Conservation (phyloP, 805 yeast genomes). For the Starmerella stigmatis region DNA sequence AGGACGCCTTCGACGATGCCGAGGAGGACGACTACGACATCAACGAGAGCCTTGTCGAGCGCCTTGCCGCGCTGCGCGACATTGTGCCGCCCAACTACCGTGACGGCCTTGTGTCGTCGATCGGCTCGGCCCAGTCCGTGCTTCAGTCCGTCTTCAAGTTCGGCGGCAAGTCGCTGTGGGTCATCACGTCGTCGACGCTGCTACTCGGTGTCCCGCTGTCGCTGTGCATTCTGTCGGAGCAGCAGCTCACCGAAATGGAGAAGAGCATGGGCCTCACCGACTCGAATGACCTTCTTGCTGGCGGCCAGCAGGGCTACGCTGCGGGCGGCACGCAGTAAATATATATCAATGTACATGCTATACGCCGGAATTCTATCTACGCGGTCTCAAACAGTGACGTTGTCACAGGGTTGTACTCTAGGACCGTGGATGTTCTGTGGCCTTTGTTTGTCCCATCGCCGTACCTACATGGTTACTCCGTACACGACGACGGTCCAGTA, state of each 20-base stretch:
- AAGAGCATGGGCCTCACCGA: slow-evolving; percentile 51
- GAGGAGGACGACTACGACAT: slow-evolving; percentile 58
- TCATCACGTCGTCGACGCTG: slow-evolving; percentile 68
- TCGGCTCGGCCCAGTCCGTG: slow-evolving; percentile 30
- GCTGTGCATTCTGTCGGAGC: slow-evolving; percentile 79
- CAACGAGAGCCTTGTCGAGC: slow-evolving; percentile 74
- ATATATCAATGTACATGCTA: slow-evolving; percentile 4
- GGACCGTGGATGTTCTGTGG: too few relatives aligned
- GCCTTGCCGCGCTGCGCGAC: slow-evolving; percentile 85
- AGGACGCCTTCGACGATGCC: slow-evolving; percentile 40
- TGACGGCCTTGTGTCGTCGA: slow-evolving; percentile 34
- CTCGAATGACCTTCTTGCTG: slow-evolving; percentile 26
- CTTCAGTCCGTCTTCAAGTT: slow-evolving; percentile 42
- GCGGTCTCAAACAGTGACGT: too few relatives aligned
- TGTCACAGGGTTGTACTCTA: too few relatives aligned
- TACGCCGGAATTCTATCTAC: too few relatives aligned
- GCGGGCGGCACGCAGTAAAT: slow-evolving; percentile 17
- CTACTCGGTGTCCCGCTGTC: slow-evolving; percentile 89
- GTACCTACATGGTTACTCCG: too few relatives aligned
- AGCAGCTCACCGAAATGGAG: slow-evolving; percentile 88
- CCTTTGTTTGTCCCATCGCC: too few relatives aligned
- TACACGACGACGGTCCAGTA: too few relatives aligned
- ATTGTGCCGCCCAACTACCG: slow-evolving; percentile 84
- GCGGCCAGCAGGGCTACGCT: slow-evolving; percentile 32
- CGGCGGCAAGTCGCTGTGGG: slow-evolving; percentile 76